phyloP scores from a whole-genome alignment of 768 basidiomycete species.

The Serendipita vermifera region DNA sequence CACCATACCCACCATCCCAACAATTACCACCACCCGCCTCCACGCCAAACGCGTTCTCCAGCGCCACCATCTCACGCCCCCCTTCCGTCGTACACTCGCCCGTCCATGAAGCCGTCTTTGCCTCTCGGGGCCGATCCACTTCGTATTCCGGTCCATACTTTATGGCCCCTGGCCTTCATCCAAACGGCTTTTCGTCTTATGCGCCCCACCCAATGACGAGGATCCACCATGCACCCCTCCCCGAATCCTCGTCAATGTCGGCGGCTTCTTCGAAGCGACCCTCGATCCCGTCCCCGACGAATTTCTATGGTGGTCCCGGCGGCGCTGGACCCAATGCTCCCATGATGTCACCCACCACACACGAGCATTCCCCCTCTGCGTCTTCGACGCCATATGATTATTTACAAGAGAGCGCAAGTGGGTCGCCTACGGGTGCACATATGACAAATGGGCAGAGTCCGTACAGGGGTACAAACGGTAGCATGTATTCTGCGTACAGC shows the following conservation, averaged over 20 bases:
- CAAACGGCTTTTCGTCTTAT: neutral
- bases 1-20: too few relatives aligned
- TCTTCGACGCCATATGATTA: too few relatives aligned
- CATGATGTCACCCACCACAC: too few relatives aligned
- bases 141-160: conserved; percentile 4
- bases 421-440: too few relatives aligned
- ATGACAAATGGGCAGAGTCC: too few relatives aligned
- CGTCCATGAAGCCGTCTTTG: neutral
- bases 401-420: too few relatives aligned
- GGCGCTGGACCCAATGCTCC: neutral
- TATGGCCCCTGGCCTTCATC: neutral
- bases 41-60: neutral
- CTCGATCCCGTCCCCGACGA: neutral
- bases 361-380: too few relatives aligned
- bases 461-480: too few relatives aligned
- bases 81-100: conserved; percentile 6
- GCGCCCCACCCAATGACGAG: neutral
- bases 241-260: neutral
- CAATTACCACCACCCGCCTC: too few relatives aligned
- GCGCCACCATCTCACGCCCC: conserved; percentile 5
- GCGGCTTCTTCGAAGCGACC: neutral
- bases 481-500: too few relatives aligned
- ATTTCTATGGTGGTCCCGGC: neutral
- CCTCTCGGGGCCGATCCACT: neutral
- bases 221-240: neutral